Evolutionary conservation across 1,139 yeast species (phyloP).

Genomic region (Wickerhamomyces sp.): DNA sequence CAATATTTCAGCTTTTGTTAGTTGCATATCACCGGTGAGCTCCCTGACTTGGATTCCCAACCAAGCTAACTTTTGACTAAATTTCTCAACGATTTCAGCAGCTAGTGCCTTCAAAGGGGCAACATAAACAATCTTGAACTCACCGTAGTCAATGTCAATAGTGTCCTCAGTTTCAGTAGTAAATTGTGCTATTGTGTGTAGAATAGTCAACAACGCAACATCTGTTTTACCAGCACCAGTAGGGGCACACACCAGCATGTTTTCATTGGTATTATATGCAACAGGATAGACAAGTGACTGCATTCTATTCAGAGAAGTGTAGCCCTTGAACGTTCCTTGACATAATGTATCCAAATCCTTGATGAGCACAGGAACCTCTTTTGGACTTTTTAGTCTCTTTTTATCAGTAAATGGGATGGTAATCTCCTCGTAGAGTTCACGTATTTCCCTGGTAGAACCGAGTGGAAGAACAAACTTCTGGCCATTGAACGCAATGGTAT

Average conservation of each 20-base stretch:
- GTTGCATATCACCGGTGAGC: constrained; percentile 95
- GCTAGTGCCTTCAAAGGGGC: constrained; percentile 97
- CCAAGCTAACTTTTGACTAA: constrained; percentile 73
- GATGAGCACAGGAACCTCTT: constrained; percentile 52
- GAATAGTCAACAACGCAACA: constrained; percentile 81
- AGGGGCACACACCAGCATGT: constrained; percentile 97
- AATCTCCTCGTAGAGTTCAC: constrained; percentile 74
- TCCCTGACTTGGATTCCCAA: constrained; percentile 83
- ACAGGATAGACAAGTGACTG: constrained; percentile 90
- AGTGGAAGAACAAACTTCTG: constrained; percentile 73
- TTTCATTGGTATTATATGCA: constrained; percentile 89
- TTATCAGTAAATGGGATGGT: constrained; percentile 70
- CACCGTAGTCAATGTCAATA: constrained; percentile 68
- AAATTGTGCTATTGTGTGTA: constrained; percentile 72
- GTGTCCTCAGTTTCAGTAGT: constrained; percentile 43
- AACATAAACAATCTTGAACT: constrained; percentile 87
- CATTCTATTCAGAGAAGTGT: constrained; percentile 75
- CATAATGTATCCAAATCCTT: constrained; percentile 70
- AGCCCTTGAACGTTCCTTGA: constrained; percentile 78
- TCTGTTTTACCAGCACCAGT: constrained; percentile 99
- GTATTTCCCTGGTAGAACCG: constrained; percentile 69
- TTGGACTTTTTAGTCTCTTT: constrained; percentile 35
- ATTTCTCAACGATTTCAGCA: constrained; percentile 93
- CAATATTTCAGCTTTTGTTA: constrained; percentile 76
- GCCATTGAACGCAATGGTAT: constrained; percentile 72